Percentiles rank a stretch among this genome's conserved stretches.
phyloP scores from a whole-genome alignment of 148 eudicot genomes.

The Rhododendron ferrugineum region DNA sequence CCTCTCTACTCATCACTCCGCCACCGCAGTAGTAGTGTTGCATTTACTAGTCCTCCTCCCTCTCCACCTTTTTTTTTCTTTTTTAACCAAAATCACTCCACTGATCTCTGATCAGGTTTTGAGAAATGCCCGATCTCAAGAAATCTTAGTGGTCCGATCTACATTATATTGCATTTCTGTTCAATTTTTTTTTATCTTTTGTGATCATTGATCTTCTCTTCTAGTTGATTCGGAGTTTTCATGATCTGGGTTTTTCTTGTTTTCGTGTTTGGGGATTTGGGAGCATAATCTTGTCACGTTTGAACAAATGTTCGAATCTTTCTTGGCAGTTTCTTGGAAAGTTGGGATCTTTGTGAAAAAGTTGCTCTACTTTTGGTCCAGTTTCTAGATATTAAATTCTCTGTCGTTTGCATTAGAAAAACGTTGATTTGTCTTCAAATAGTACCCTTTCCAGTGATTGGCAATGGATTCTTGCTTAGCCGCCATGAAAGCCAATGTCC shows the following conservation, averaged over 20 bases:
- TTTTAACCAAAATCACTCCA: background rate
- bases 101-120: background rate
- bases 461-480: constrained; percentile 20
- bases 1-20: background rate
- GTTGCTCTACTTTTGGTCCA: background rate
- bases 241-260: constrained; percentile 14
- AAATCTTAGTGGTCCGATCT: background rate
- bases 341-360: background rate
- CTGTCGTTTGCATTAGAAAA: background rate
- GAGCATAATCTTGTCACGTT: background rate
- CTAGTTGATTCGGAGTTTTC: background rate
- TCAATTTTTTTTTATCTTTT: background rate
- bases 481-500: constrained; percentile 5
- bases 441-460: background rate
- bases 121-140: background rate
- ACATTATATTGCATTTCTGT: background rate
- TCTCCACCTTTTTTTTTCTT: background rate
- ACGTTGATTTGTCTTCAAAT: background rate
- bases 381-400: background rate
- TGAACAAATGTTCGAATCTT: background rate
- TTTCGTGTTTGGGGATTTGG: constrained; percentile 8
- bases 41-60: background rate
- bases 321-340: background rate
- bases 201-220: background rate
- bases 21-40: background rate